phyloP scores from a whole-genome alignment of 768 basidiomycete species.

The Tephrocybe sp. region DNA sequence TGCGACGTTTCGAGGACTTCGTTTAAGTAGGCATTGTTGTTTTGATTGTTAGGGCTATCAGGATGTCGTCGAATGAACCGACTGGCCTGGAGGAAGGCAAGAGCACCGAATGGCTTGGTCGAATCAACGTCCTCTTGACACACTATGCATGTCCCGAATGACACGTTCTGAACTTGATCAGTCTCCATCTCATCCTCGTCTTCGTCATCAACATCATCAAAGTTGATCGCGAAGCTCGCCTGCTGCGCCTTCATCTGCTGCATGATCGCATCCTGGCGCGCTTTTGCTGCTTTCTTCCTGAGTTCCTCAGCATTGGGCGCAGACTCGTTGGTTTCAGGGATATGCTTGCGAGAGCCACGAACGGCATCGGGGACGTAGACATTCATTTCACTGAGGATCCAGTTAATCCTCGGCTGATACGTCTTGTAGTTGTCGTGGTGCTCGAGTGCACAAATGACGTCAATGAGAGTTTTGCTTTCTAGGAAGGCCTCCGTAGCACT shows the following conservation, averaged over 20 bases:
- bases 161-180: constrained; percentile 44
- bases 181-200: constrained; percentile 66
- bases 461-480: constrained; percentile 59
- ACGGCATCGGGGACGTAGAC: constrained; percentile 58
- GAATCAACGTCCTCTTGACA: constrained; percentile 91
- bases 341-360: constrained; percentile 41
- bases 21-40: constrained; percentile 53
- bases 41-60: constrained; percentile 56
- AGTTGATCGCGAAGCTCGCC: constrained; percentile 77
- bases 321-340: constrained; percentile 30
- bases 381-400: constrained; percentile 69
- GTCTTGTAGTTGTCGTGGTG: constrained; percentile 71
- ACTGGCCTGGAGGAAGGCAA: constrained; percentile 88
- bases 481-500: constrained; percentile 55
- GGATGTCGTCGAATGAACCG: constrained; percentile 77
- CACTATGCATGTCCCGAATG: constrained; percentile 93
- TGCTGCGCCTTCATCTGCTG: constrained; percentile 94
- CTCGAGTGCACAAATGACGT: constrained; percentile 75
- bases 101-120: constrained; percentile 73
- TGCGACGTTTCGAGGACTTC: constrained; percentile 64
- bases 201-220: constrained; percentile 68
- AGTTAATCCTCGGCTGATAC: constrained; percentile 68
- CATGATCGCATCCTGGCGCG: constrained; percentile 92
- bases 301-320: constrained; percentile 58
- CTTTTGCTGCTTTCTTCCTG: constrained; percentile 84